Base-by-base conservation (phyloP, 2,329 filamentous ascomycete genomes). In the Nothomitra cinnamomea region DNA sequence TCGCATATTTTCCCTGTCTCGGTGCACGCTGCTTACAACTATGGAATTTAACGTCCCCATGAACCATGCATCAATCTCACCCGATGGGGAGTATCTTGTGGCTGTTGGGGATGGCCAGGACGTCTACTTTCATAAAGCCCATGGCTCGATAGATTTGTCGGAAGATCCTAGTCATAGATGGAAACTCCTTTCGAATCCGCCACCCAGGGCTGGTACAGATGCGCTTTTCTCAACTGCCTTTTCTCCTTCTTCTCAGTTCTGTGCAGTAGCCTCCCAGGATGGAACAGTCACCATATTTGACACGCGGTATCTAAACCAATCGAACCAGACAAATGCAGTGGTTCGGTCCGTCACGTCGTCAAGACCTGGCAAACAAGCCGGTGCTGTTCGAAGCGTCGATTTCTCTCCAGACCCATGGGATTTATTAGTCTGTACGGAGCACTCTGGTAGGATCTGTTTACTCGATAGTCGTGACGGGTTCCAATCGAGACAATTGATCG, bases 11-110 rank as follows among this genome's bases (percentile, higher is more conserved):
- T 84, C 82, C 50, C 71, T 96, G 19, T 72, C 77, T 25, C 78
- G 82, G 52, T 77, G 80, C 13, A 73, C 84, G 56, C 73, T 83
- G 36, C 69, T 94, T 21, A 80, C 85, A 53, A 75, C 81, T 43
- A 70, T 95, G 53, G 74, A 78, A 2, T 83, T 94, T 58, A 83
- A 85, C 3, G 85, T 90, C 63, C 85, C 82, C 58, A 90, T 96
- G 70, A 98, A 98, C 62, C 87, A 94, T 62, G 87, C 89, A 35
- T 79, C 89, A n/a, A 82, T 98, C 52, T 95, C 90, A 5, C 92
- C 90, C 0, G 85, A 95, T 64, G 90, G 89, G 1, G 77, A 75
- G 19, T 69, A 90, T 10, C 73, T 96, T 19, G 76, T 89, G 4
- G 86, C 88, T 1, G 85, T 96, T 43, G 85, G 90, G 41, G 92